Evolutionary conservation across 2,329 filamentous ascomycete species (phyloP), one percentile per base, ranked within the genome.

Genomic region (Claviceps pazoutovae): DNA sequence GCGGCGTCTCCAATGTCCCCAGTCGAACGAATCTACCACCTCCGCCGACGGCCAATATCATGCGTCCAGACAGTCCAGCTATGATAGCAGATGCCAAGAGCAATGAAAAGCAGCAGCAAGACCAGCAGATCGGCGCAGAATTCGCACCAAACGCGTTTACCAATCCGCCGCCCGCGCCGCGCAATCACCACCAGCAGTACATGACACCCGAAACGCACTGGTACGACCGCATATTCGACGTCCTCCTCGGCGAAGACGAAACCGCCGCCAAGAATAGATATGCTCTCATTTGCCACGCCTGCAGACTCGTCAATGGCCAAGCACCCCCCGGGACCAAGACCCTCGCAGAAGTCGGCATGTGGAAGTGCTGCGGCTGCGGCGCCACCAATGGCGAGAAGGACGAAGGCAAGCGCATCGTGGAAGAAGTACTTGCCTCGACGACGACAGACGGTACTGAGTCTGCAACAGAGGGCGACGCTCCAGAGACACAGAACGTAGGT

Each of bases 171-270:
- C 58, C 44, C 52, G 55, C 42, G 53, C 38, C 53, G 36, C 48
- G 50, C 34, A 50, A 17, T 37, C 42, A 47, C 21, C 48, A 47
- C 23, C 51, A 46, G 17, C 53, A 54, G 39, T 58, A 52, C 17
- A 55, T 62, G 8, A 53, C 62, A 17, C 56, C 63, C 19, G 73
- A 74, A 53, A 65, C 81, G 16, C 83, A 86, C 62, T 98, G 93
- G 93, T 98, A 97, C 68, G 93, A 98, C 65, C 82, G 91, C 52
- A 82, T 98, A 50, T 74, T 98, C 53, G 93, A 98, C 62, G 80
- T 95, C 0, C 79, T 98, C 26, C 77, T 98, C 0, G 93, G 93
- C 48, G 93, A 98, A 63, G 93, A 98, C 61, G 93, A 98, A 68
- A 94, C 87, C 4, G 82, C 86, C 13, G 80, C 91, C 2, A 94